Percentiles rank a stretch among this genome's conserved stretches.
Conservation (phyloP, 176 grass and related monocot species). For the Oryza officinalis region DNA sequence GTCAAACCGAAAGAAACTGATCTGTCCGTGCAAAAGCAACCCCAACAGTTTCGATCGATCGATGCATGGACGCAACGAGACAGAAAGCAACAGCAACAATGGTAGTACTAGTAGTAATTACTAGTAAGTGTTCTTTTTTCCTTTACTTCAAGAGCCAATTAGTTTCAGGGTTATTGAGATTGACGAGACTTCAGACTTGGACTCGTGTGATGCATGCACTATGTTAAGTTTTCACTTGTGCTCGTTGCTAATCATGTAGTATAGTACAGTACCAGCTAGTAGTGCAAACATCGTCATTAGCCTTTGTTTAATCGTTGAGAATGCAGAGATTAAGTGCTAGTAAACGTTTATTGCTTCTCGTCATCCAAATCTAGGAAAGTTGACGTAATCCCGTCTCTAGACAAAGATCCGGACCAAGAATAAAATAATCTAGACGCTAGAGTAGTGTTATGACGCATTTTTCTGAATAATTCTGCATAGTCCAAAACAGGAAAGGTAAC, state of each 20-base stretch:
- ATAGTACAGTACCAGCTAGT: too few relatives aligned
- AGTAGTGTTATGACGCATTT: neutral
- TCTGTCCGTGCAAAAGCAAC: slow-evolving; percentile 10
- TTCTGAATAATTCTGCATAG: neutral
- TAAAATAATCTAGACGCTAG: neutral
- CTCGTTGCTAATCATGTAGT: neutral
- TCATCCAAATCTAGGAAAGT: slow-evolving; percentile 20
- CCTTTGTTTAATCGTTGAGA: neutral
- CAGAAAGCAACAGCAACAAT: neutral
- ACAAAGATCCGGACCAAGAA: slow-evolving; percentile 14
- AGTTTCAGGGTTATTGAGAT: neutral
- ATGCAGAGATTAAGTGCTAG: neutral
- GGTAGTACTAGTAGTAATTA: too few relatives aligned
- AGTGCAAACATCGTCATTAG: neutral
- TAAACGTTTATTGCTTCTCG: neutral
- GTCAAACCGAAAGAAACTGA: neutral
- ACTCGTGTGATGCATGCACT: neutral
- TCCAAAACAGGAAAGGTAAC: neutral
- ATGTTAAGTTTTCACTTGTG: neutral
- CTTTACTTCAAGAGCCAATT: neutral
- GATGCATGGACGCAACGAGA: neutral
- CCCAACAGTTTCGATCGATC: neutral
- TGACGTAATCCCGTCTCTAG: neutral
- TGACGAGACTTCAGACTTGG: neutral
- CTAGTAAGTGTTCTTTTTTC: neutral